phyloP scores from a whole-genome alignment of 2,329 filamentous ascomycete species.

The Penicillium concentricum region DNA sequence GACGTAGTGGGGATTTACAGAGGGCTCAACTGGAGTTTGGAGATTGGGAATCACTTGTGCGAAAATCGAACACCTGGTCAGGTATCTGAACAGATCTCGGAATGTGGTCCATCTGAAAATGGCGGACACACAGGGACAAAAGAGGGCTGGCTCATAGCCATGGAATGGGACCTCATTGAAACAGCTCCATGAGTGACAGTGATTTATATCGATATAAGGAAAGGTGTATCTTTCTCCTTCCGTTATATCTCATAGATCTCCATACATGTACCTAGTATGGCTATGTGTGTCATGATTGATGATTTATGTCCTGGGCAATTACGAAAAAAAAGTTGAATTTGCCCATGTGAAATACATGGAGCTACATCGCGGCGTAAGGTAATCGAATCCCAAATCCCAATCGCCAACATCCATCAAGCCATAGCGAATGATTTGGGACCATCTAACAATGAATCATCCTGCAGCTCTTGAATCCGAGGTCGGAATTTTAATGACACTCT shows the following conservation, averaged over 20 bases:
- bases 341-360: not conserved
- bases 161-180: constrained; percentile 42
- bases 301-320: not conserved
- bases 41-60: constrained; percentile 11
- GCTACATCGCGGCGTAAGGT: no score
- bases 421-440: not conserved
- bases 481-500: not conserved
- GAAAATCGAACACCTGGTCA: not conserved
- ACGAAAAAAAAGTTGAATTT: not conserved
- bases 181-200: not conserved
- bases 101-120: not conserved
- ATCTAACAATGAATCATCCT: not conserved
- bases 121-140: not conserved
- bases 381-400: not conserved
- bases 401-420: not conserved
- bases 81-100: not conserved
- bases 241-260: not conserved
- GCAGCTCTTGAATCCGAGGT: not conserved
- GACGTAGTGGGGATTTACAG: constrained; percentile 32
- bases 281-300: not conserved
- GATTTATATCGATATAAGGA: not conserved
- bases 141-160: constrained; percentile 36
- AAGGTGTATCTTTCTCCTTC: not conserved
- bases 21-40: constrained; percentile 39
- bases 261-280: not conserved